Evolutionary conservation across 164 flowering plant species (phyloP).

Genomic region (Dillenia turbinata): DNA sequence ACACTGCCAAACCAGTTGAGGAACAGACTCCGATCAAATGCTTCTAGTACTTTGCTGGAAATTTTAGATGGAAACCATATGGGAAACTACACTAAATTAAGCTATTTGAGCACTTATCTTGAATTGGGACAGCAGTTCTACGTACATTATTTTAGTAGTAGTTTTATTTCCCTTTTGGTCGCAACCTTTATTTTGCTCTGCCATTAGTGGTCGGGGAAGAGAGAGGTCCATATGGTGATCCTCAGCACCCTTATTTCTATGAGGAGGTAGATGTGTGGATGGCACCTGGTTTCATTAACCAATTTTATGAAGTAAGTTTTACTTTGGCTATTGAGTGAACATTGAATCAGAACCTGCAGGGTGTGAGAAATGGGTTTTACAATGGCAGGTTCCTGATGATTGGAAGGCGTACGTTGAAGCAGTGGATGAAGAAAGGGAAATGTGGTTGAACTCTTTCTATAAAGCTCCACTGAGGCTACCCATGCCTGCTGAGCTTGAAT

Average conservation of each 20-base stretch:
- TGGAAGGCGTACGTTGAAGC: constrained; percentile 81
- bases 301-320: constrained; percentile 69
- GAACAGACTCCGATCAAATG: too few relatives aligned
- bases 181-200: too few relatives aligned
- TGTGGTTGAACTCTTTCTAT: constrained; percentile 96
- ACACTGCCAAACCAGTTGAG: too few relatives aligned
- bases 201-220: constrained; percentile 81
- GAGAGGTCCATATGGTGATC: constrained; percentile 89
- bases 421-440: constrained; percentile 86
- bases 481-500: constrained; percentile 93
- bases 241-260: constrained; percentile 92
- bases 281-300: constrained; percentile 97
- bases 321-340: not conserved
- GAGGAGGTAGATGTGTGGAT: constrained; percentile 95
- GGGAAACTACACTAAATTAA: too few relatives aligned
- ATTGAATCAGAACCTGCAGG: not conserved
- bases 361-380: not conserved
- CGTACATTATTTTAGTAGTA: too few relatives aligned
- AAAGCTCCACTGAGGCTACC: constrained; percentile 86
- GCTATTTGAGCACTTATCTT: too few relatives aligned
- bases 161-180: too few relatives aligned
- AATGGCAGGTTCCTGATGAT: constrained; percentile 79
- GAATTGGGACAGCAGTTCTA: too few relatives aligned
- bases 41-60: too few relatives aligned
- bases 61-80: too few relatives aligned